Evolutionary conservation across 495 filamentous ascomycete genomes (phyloP), one percentile per base, ranked within the genome.

Genomic region (Tetracladium setigerum): DNA sequence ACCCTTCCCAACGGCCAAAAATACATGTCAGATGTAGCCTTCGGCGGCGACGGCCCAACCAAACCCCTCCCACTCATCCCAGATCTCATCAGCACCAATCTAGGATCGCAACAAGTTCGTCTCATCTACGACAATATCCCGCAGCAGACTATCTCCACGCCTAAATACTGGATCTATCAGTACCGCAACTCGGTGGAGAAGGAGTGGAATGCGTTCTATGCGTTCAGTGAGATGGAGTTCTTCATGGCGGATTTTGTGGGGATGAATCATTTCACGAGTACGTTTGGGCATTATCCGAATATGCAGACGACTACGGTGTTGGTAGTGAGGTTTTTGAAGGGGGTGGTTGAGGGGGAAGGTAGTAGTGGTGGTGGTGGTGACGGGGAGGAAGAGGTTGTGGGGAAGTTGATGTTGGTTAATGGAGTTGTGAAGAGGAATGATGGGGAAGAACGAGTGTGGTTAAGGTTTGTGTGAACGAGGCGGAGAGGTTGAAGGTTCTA

Each of bases 1-100:
- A 71, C 66, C 9, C 67, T 89, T 16, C 44, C 50, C 70, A 55
- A 57, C 7, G 62, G 59, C 11, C 18, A 55, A 9, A 68, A 68
- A 48, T 87, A 76, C 45, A 67, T 78, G 36, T 67, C 89, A 2
- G 86, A 94, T 50, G 82, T 87, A 11, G 84, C 76, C 0, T 89
- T 89, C 45, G 87, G 86, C 4, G 4, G 75, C 16, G 46, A 51
- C 13, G 50, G 53, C 7, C 24, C 58, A 1, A 54, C 50, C 7
- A 18, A 37, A 2, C 57, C 53, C 16, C 41, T 60, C 22, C 53
- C 48, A 10, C 27, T 56, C 7, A 40, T 40, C 41, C 18, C 34
- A 7, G 24, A 17, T 8, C 37, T 30, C 11, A 15, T 42, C 10
- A 27, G 58, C 33, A 53, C 62, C 44, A 63, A 59, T 13, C 47